Conservation (phyloP, 257 asterid genomes). For the Plantago elongata region DNA sequence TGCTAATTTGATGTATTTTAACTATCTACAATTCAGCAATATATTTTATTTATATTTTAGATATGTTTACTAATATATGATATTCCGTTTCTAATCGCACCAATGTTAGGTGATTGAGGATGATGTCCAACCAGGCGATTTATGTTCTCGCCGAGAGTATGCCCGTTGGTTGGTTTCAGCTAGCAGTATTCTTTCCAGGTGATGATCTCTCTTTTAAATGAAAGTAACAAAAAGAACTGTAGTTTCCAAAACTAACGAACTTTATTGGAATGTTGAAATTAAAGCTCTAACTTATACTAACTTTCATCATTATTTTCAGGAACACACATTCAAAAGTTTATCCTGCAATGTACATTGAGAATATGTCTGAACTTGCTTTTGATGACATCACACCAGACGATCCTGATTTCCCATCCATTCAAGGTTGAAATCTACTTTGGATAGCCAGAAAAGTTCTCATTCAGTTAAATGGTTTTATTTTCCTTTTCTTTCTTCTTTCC, state of each 20-base stretch:
- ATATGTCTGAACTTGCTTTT: slow-evolving; percentile 90
- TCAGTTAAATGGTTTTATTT: slow-evolving; percentile 2
- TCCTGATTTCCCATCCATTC: slow-evolving; percentile 92
- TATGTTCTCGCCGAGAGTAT: slow-evolving; percentile 95
- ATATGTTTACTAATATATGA: slow-evolving; percentile 8
- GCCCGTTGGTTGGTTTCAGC: slow-evolving; percentile 97
- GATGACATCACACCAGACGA: slow-evolving; percentile 91
- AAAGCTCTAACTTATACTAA: slow-evolving; percentile 13
- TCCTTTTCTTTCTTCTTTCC: slow-evolving; percentile 12
- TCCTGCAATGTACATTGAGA: slow-evolving; percentile 98
- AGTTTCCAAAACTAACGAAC: slow-evolving; percentile 2
- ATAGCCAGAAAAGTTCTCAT: slow-evolving; percentile 16
- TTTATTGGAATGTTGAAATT: slow-evolving; percentile 6
- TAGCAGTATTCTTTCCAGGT: slow-evolving; percentile 92
- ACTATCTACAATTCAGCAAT: slow-evolving; percentile 11
- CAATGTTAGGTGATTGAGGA: slow-evolving; percentile 73
- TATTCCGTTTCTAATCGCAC: slow-evolving; percentile 7
- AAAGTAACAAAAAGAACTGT: slow-evolving; percentile 8
- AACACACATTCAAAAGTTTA: slow-evolving; percentile 80
- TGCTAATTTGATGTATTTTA: slow-evolving; percentile 4
- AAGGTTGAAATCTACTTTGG: slow-evolving; percentile 46
- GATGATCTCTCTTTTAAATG: slow-evolving; percentile 18
- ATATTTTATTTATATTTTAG: background rate
- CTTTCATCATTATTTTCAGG: slow-evolving; percentile 40
- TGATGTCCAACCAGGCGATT: slow-evolving; percentile 89